Evolutionary conservation across 1,284 basidiomycete genomes (phyloP).

Genomic region (Heterobasidion annosum): DNA sequence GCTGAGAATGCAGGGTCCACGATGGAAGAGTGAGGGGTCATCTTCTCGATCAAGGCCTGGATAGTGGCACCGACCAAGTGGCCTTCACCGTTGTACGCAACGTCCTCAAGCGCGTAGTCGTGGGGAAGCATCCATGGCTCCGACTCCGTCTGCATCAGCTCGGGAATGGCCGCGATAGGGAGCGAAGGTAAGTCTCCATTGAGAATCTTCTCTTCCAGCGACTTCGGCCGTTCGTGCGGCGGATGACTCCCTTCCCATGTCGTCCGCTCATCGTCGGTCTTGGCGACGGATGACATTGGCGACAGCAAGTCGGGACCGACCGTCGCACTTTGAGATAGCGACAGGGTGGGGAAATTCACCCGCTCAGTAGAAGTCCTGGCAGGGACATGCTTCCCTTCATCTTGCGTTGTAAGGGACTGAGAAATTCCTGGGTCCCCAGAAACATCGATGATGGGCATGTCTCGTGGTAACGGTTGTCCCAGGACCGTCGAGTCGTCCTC

Average conservation of each 20-base stretch:
- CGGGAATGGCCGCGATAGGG: conserved; percentile 24
- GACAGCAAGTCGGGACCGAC: conserved; percentile 31
- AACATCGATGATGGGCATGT: conserved; percentile 2
- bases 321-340: not conserved
- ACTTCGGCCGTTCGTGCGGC: conserved; percentile 19
- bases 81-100: conserved; percentile 86
- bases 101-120: conserved; percentile 74
- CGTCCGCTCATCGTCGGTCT: conserved; percentile 37
- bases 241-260: conserved; percentile 45
- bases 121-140: conserved; percentile 53
- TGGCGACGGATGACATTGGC: conserved; percentile 25
- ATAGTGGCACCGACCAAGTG: conserved; percentile 88
- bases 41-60: conserved; percentile 83
- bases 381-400: not conserved
- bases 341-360: not conserved
- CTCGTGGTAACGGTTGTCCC: conserved; percentile 18
- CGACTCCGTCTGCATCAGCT: conserved; percentile 31
- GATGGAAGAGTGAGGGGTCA: conserved; percentile 91
- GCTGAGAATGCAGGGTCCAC: conserved; percentile 80
- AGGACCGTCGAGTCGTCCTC: conserved; percentile 51
- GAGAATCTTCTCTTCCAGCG: conserved; percentile 47
- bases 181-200: conserved; percentile 42
- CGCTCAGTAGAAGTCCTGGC: not conserved
- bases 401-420: not conserved
- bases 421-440: conserved; percentile 1